Percentiles rank a stretch among this genome's conserved stretches.
Conservation (phyloP, 192 early-diverging fungal species). For the Linderina pennispora region DNA sequence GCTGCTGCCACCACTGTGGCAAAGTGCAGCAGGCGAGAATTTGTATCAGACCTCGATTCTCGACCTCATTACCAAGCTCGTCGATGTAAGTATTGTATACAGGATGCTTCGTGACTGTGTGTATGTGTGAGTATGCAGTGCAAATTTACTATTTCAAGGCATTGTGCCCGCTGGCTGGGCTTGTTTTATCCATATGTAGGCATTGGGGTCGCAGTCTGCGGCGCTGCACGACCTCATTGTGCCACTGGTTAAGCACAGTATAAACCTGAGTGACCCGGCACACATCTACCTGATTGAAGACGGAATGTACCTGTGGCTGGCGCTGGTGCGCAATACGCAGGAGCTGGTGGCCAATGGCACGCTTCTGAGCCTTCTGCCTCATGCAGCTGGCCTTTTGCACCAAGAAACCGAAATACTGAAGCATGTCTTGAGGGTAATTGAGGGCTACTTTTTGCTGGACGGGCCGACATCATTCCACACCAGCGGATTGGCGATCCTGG, state of each 20-base stretch:
- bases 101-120: neutral
- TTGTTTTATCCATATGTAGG: too few species aligned
- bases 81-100: conserved; percentile 43
- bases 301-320: conserved; percentile 84
- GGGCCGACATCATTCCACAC: conserved; percentile 7
- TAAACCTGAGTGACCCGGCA: conserved; percentile 53
- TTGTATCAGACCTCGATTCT: conserved; percentile 78
- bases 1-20: conserved; percentile 78
- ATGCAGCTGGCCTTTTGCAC: conserved; percentile 58
- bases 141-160: too few species aligned
- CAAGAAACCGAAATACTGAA: conserved; percentile 71
- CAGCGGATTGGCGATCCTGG: conserved; percentile 11
- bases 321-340: conserved; percentile 65
- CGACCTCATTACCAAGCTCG: conserved; percentile 68
- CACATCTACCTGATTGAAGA: conserved; percentile 88
- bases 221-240: conserved; percentile 68
- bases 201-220: conserved; percentile 62
- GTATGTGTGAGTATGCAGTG: neutral
- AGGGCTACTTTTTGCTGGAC: conserved; percentile 72
- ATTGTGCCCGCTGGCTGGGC: too few species aligned
- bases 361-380: conserved; percentile 57
- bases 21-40: conserved; percentile 64
- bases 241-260: conserved; percentile 69
- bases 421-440: conserved; percentile 73
- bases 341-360: conserved; percentile 43